A percentile compares a stretch with the other conserved stretches of the same genome.
Evolutionary conservation across 768 basidiomycete species (phyloP).

Genomic region (Arthromyces matolae): DNA sequence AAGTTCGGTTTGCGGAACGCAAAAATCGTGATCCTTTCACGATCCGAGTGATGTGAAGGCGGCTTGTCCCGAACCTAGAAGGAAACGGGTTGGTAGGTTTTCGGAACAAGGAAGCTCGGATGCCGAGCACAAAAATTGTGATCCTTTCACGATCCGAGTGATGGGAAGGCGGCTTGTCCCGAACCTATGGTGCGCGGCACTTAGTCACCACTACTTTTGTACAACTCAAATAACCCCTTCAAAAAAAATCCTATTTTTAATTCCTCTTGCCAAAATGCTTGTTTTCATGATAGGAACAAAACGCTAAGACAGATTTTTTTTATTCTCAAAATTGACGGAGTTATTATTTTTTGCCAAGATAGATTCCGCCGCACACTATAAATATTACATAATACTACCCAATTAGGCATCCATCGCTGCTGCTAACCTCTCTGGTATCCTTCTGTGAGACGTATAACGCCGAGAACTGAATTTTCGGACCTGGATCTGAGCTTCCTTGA

Average conservation of each 20-base stretch:
- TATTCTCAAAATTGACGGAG: conserved; percentile 2
- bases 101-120: too few relatives aligned
- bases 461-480: not conserved
- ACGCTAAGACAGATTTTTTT: not conserved
- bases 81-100: too few relatives aligned
- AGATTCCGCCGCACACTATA: not conserved
- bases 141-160: too few relatives aligned
- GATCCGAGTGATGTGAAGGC: too few relatives aligned
- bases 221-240: not conserved
- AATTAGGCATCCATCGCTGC: not conserved
- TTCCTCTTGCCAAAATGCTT: not conserved
- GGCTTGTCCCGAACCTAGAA: too few relatives aligned
- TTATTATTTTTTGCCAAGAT: not conserved
- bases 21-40: too few relatives aligned
- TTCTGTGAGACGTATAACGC: not conserved
- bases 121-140: too few relatives aligned
- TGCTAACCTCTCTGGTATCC: not conserved
- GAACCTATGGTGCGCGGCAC: not conserved
- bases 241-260: not conserved
- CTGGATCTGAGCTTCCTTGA: conserved; percentile 1
- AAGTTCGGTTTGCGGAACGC: too few relatives aligned
- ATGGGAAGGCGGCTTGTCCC: too few relatives aligned
- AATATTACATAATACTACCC: too few relatives aligned
- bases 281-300: conserved; percentile 1
- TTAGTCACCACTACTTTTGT: conserved; percentile 2